These are phyloP conservation scores for Truncatella angustata DNA, from an alignment of 2,329 filamentous ascomycete genomes.

Conservation along the genomic window DNA sequence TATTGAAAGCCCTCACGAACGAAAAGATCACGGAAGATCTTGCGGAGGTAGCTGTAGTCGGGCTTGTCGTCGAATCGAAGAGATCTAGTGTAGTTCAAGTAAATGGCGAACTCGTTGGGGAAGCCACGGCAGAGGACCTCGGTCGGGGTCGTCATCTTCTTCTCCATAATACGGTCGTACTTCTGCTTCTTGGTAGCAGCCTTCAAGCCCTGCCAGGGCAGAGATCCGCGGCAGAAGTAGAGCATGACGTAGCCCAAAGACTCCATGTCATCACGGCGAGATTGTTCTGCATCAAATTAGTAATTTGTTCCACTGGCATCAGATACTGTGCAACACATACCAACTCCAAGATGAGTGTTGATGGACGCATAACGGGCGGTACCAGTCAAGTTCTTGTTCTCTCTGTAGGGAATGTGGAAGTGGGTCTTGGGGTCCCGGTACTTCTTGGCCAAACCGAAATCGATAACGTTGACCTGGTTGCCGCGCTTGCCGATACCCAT, in stretches of 20 bases:
- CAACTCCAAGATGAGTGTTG: slow-evolving; percentile 96
- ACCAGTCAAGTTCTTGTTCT: slow-evolving; percentile 99
- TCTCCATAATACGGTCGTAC: slow-evolving; percentile 99
- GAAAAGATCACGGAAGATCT: slow-evolving; percentile 99
- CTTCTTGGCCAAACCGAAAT: slow-evolving; percentile 99
- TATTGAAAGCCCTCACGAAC: slow-evolving; percentile 99
- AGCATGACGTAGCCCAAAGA: slow-evolving; percentile 99
- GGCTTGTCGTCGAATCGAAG: slow-evolving; percentile 99
- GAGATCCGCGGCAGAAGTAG: slow-evolving; percentile 98
- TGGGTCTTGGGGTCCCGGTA: slow-evolving; percentile 99
- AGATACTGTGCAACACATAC: too few relatives aligned
- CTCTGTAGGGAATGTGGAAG: slow-evolving; percentile 98
- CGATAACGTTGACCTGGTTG: slow-evolving; percentile 99
- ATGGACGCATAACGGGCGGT: slow-evolving; percentile 98
- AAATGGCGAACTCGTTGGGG: slow-evolving; percentile 99
- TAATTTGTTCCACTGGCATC: too few relatives aligned
- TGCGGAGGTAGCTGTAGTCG: slow-evolving; percentile 98
- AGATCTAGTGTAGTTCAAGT: slow-evolving; percentile 98
- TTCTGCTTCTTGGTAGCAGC: slow-evolving; percentile 99
- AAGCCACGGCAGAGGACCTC: slow-evolving; percentile 98
- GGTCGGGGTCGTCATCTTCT: slow-evolving; percentile 99
- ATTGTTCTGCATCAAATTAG: slow-evolving; percentile 71
- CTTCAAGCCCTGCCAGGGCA: slow-evolving; percentile 98
- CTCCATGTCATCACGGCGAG: slow-evolving; percentile 98
- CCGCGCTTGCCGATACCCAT: slow-evolving; percentile 99